A percentile compares a stretch with the other conserved stretches of the same genome.
These are phyloP conservation scores for Dysphania ambrosioides DNA, from an alignment of 148 eudicot species.

Conservation along the genomic window DNA sequence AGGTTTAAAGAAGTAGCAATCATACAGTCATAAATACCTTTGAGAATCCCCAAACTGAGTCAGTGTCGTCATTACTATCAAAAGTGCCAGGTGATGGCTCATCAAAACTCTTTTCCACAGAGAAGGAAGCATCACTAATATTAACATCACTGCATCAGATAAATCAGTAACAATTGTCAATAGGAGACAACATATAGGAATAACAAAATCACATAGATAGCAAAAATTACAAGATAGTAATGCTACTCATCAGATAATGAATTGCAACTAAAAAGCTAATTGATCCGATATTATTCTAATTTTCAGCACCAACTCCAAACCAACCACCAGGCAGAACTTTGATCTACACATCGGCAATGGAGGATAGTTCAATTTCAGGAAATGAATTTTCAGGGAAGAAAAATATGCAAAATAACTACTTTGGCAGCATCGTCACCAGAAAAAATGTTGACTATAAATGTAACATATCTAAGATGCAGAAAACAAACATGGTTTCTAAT, in stretches of 20 bases:
- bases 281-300: background rate
- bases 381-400: no score
- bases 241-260: background rate
- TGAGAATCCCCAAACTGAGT: conserved; percentile 49
- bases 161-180: background rate
- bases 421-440: background rate
- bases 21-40: conserved; percentile 45
- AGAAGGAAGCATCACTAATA: conserved; percentile 47
- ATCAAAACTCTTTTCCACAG: conserved; percentile 59
- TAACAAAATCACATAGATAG: background rate
- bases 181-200: background rate
- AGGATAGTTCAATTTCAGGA: no score
- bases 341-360: no score
- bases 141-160: conserved; percentile 51
- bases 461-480: no score
- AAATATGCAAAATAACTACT: no score
- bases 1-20: background rate
- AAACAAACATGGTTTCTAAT: no score
- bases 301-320: background rate
- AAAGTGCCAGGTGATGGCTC: conserved; percentile 64
- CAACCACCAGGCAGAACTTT: background rate
- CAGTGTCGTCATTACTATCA: conserved; percentile 57
- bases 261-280: background rate
- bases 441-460: background rate
- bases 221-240: background rate